Evolutionary conservation across 495 filamentous ascomycete genomes (phyloP).

Genomic region (Cudoniella acicularis): DNA sequence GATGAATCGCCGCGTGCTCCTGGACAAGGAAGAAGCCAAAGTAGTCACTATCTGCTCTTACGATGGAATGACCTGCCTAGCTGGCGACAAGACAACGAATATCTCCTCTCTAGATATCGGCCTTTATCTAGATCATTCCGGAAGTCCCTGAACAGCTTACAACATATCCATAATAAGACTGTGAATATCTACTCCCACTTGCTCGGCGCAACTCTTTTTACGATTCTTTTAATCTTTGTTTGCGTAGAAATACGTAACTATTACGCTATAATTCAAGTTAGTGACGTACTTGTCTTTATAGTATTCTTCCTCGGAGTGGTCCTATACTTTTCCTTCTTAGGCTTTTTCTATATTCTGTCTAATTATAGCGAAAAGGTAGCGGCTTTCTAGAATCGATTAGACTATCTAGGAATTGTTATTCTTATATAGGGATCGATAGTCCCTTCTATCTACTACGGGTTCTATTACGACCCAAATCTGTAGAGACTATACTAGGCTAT

Average conservation of each 20-base stretch:
- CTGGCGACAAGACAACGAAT: constrained; percentile 23
- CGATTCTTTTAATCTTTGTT: constrained; percentile 34
- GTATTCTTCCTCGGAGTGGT: constrained; percentile 46
- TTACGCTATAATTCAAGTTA: constrained; percentile 25
- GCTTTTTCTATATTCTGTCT: constrained; percentile 43
- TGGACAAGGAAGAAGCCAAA: neutral
- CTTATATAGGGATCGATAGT: constrained; percentile 52
- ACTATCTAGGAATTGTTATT: constrained; percentile 49
- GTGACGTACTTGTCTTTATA: constrained; percentile 42
- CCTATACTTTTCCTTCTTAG: constrained; percentile 47
- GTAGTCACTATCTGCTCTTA: neutral
- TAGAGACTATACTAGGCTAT: constrained; percentile 37
- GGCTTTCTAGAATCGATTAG: constrained; percentile 40
- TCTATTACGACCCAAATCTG: constrained; percentile 34
- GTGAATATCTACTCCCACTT: constrained; percentile 32
- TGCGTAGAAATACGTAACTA: constrained; percentile 26
- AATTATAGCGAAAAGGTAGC: constrained; percentile 41
- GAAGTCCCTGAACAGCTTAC: constrained; percentile 17
- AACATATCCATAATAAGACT: constrained; percentile 27
- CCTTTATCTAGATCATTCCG: constrained; percentile 17
- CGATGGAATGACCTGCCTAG: neutral
- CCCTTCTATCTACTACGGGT: constrained; percentile 50
- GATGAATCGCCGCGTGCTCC: neutral
- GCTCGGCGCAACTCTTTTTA: constrained; percentile 35
- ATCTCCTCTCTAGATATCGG: constrained; percentile 24